A percentile compares a stretch with the other conserved stretches of the same genome.
These are phyloP conservation scores for Boletus rufocinnamomeus DNA, from an alignment of 768 basidiomycete species.

Conservation along the genomic window DNA sequence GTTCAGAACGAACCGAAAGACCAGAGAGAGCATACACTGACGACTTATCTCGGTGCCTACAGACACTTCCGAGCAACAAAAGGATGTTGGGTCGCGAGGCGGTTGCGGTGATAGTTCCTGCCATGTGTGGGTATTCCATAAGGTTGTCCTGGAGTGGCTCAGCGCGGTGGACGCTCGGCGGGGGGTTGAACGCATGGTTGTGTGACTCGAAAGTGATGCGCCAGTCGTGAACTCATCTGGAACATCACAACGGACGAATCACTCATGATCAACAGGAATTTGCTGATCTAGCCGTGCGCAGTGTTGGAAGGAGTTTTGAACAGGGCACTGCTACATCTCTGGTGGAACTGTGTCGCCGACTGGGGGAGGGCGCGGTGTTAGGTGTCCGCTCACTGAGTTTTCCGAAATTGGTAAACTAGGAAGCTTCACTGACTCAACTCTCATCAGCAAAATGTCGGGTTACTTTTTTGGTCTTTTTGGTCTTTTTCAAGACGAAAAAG, in stretches of 20 bases:
- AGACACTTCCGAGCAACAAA: slow-evolving; percentile 18
- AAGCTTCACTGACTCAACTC: too few species aligned
- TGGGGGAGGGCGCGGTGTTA: too few species aligned
- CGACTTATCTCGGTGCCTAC: background rate
- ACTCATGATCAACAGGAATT: background rate
- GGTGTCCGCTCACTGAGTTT: too few species aligned
- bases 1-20: background rate
- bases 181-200: background rate
- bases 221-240: background rate
- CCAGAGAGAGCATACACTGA: background rate
- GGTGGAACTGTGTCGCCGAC: too few species aligned
- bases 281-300: too few species aligned
- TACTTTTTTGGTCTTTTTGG: too few species aligned
- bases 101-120: background rate
- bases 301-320: too few species aligned
- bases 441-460: too few species aligned
- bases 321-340: too few species aligned
- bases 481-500: too few species aligned
- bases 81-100: background rate
- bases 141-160: background rate
- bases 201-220: background rate
- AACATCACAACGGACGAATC: background rate
- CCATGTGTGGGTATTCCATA: background rate
- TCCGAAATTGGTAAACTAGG: too few species aligned
- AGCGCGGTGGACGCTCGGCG: too few species aligned